These are phyloP conservation scores for Marasmius oreades DNA, from an alignment of 1,284 basidiomycete genomes.

Conservation along the genomic window DNA sequence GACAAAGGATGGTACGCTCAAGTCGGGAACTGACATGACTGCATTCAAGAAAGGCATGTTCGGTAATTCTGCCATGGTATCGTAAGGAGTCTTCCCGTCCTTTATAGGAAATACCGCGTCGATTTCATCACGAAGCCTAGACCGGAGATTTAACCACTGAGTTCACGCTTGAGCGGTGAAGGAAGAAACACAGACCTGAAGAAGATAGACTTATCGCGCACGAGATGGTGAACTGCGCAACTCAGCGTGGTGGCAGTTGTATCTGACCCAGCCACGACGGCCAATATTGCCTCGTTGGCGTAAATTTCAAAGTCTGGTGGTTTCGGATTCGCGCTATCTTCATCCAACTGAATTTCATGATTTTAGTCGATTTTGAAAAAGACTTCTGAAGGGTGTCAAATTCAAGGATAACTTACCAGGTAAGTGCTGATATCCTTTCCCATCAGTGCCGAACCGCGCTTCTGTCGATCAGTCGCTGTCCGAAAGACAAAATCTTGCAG, in stretches of 20 bases:
- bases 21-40: constrained; percentile 8
- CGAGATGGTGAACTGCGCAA: constrained; percentile 19
- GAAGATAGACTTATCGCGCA: constrained; percentile 10
- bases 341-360: background rate
- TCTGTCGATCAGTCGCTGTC: constrained; percentile 3
- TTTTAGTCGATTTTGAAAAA: too few species aligned
- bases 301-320: background rate
- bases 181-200: background rate
- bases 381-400: background rate
- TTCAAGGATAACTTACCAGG: constrained; percentile 11
- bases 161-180: too few species aligned
- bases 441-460: background rate
- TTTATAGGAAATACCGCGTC: background rate
- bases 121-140: constrained; percentile 1
- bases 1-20: too few species aligned
- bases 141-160: too few species aligned
- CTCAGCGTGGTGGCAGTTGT: constrained; percentile 21
- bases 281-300: constrained; percentile 3
- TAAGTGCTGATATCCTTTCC: constrained; percentile 13
- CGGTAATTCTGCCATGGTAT: background rate
- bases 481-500: constrained; percentile 3
- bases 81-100: background rate
- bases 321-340: background rate
- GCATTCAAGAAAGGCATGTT: constrained; percentile 1
- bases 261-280: constrained; percentile 25